Evolutionary conservation across 495 filamentous ascomycete genomes (phyloP), one percentile per base, ranked within the genome.

Genomic region (Lepraria neglecta): DNA sequence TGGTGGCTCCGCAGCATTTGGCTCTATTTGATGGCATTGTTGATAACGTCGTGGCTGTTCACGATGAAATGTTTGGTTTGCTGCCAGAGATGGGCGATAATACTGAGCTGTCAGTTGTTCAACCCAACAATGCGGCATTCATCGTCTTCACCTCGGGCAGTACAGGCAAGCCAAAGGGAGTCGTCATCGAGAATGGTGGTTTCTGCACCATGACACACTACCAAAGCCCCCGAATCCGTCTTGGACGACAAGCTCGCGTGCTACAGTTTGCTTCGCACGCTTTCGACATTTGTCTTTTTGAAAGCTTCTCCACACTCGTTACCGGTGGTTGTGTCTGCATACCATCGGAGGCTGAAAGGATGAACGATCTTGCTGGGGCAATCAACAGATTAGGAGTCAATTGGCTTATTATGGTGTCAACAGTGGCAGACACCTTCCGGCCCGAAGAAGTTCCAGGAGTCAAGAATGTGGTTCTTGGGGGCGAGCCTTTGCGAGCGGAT

Each of bases 301-400:
- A 76, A 35, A 80, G 79, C 62, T 72, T 81, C 24, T 62, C 70
- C 24, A 77, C 78, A 0, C 65, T 82, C 14, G 68, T 69, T 6
- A 68, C 70, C 33, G 77, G 78, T 44, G 80, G 77, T 14, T 78
- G 76, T 43, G 69, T 82, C n/a, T 81, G 78, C 58, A 74, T 81
- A 55, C 77, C 77, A 3, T 76, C 76, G 0, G 77, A 82, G 11
- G 73, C 77, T 50, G 78, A 80, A 24, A 73, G 80, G 19, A 58
- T 77, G 58, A 76, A 78, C 47, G 73, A 83, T 59, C 71, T 83
- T 28, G 75, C 72, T 38, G 72, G 71, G 11, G 77, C 73, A 6
- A 79, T 83, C 21, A 69, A 74, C 2, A 67, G 67, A 21, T 74
- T 81, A 67, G 46, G 59, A 10, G 75, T 78, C 51, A 81, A 77